phyloP scores from a whole-genome alignment of 768 basidiomycete genomes.

The Kondoa subrosea region DNA sequence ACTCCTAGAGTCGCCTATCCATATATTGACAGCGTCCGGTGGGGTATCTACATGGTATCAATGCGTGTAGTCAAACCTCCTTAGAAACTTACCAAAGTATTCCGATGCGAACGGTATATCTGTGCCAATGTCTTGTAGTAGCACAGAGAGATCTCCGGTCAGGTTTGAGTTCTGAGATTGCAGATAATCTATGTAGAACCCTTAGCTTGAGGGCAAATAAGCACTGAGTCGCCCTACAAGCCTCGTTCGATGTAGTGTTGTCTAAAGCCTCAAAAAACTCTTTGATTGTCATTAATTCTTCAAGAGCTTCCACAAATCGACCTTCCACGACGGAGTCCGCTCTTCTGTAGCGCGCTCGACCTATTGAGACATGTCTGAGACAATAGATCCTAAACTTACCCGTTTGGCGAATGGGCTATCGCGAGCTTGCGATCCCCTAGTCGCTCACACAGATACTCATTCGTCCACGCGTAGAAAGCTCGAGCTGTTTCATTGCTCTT shows the following conservation, averaged over 20 bases:
- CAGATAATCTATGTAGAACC: background rate
- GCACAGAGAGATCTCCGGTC: background rate
- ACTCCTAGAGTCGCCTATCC: conserved; percentile 67
- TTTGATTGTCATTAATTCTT: background rate
- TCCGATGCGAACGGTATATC: background rate
- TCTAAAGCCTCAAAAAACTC: too few relatives aligned
- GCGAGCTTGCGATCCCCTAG: background rate
- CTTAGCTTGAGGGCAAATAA: too few relatives aligned
- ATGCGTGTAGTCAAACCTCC: background rate
- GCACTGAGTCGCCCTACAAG: too few relatives aligned
- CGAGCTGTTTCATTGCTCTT: background rate
- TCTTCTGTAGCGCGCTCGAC: background rate
- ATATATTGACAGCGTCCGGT: conserved; percentile 83
- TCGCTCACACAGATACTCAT: background rate
- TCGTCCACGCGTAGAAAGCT: background rate
- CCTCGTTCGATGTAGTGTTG: too few relatives aligned
- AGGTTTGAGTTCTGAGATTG: background rate
- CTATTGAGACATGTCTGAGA: background rate
- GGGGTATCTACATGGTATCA: conserved; percentile 36
- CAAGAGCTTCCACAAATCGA: background rate
- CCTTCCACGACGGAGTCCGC: background rate
- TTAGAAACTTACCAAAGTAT: background rate
- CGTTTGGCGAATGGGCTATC: background rate
- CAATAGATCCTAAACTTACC: background rate
- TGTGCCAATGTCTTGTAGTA: background rate